Percentiles rank a stretch among this genome's conserved stretches.
phyloP scores from a whole-genome alignment of 2,329 filamentous ascomycete genomes.

The Xylariaceae sp. region DNA sequence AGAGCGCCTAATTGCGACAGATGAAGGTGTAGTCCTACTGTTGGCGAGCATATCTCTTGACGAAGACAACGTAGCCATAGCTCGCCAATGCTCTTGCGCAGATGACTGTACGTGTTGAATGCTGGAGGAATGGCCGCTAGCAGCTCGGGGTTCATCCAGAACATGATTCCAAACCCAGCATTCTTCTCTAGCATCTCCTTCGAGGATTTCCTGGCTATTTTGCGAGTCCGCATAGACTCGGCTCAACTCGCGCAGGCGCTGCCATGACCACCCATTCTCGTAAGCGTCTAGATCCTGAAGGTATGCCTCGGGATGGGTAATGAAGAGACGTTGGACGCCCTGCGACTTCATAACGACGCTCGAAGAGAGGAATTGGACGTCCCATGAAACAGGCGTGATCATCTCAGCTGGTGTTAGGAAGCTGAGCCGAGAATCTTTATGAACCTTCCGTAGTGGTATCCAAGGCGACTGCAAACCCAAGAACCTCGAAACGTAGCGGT shows the following conservation, averaged over 20 bases:
- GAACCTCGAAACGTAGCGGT: conserved; percentile 41
- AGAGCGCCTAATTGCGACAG: conserved; percentile 35
- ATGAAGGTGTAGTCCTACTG: conserved; percentile 34
- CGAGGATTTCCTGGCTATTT: conserved; percentile 47
- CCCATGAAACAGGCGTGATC: conserved; percentile 68
- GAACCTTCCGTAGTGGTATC: conserved; percentile 72
- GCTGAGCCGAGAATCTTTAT: conserved; percentile 67
- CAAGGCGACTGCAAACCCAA: conserved; percentile 63
- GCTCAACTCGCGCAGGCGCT: conserved; percentile 59
- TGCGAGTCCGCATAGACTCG: conserved; percentile 49
- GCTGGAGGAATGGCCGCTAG: conserved; percentile 40
- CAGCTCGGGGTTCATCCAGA: conserved; percentile 54
- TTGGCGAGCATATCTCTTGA: conserved; percentile 31
- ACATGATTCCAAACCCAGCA: conserved; percentile 65
- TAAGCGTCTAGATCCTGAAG: conserved; percentile 57
- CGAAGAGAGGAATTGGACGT: conserved; percentile 63
- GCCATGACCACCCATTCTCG: conserved; percentile 65
- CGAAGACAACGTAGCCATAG: conserved; percentile 42
- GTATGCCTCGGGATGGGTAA: conserved; percentile 73
- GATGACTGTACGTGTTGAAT: conserved; percentile 42
- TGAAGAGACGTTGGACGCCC: conserved; percentile 62
- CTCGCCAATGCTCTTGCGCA: conserved; percentile 36
- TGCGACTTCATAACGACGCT: conserved; percentile 69
- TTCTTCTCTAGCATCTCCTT: conserved; percentile 58
- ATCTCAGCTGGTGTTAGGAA: conserved; percentile 70